phyloP scores from a whole-genome alignment of 768 basidiomycete species.

The Termitomyces sp. region DNA sequence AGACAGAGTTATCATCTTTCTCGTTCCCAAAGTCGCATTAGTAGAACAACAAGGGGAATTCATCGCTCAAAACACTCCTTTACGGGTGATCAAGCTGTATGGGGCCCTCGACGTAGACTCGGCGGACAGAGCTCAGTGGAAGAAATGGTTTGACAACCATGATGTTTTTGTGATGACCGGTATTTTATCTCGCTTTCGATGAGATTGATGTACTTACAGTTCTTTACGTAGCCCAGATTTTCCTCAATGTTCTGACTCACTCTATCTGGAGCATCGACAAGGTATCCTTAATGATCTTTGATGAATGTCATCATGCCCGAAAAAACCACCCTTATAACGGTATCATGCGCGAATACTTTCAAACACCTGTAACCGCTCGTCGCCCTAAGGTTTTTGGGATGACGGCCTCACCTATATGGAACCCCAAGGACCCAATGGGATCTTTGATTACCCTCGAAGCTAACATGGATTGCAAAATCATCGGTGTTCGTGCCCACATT shows the following conservation, averaged over 20 bases:
- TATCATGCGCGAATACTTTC: constrained; percentile 66
- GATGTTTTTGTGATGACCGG: constrained; percentile 88
- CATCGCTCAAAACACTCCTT: constrained; percentile 55
- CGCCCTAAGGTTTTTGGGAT: constrained; percentile 91
- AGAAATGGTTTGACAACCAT: constrained; percentile 48
- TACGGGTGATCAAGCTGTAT: constrained; percentile 64
- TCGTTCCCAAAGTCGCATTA: constrained; percentile 81
- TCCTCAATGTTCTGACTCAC: constrained; percentile 74
- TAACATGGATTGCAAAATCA: constrained; percentile 69
- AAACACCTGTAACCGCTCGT: constrained; percentile 31
- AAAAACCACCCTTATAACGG: constrained; percentile 75
- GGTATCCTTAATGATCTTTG: constrained; percentile 69
- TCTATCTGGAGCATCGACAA: constrained; percentile 73
- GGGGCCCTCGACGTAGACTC: constrained; percentile 71
- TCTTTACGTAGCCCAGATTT: constrained; percentile 72
- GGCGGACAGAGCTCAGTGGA: constrained; percentile 64
- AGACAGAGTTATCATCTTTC: constrained; percentile 67
- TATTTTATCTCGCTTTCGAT: constrained; percentile 21
- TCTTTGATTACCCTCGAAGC: constrained; percentile 62
- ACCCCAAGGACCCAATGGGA: constrained; percentile 58
- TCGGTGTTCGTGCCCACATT: constrained; percentile 66
- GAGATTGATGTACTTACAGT: neutral
- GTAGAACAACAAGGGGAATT: constrained; percentile 80
- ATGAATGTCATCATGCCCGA: constrained; percentile 77
- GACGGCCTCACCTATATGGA: constrained; percentile 90